Base-by-base conservation (phyloP, 2,329 filamentous ascomycete genomes). In the Fusarium haematococcum region DNA sequence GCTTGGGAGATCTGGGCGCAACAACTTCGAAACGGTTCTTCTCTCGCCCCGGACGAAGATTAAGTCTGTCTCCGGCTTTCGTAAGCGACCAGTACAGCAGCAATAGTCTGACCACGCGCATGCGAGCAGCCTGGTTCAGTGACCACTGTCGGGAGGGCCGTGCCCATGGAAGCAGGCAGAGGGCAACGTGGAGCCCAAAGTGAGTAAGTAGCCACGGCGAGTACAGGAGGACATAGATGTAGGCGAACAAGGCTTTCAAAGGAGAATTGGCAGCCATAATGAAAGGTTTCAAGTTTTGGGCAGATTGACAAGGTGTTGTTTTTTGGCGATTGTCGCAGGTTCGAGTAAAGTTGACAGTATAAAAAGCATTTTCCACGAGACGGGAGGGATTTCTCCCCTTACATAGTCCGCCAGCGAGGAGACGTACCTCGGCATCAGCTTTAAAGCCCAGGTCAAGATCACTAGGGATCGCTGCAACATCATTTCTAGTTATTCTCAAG, bases 21-120 rank as follows among this genome's bases (percentile, higher is more conserved):
- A 75, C 32, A 0, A 72, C 67, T 54, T 77, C 75, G 13, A 77
- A 77, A 0, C 75, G 68, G 9, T 77, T 75, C 33, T 65, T 66
- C n/a, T 77, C 75, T 14, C 64, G 35, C 9, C 65, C 71, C 3
- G 32, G 48, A 1, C 54, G 61, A 30, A 77, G 59, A 2, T 10
- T 61, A 33, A 71, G 33, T 8, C 50, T 57, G 27, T 77, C 65
- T 6, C 75, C 75, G 7, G 65, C 56, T 5, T 63, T 62, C 11
- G 64, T 57, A 9, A 77, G 41, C 3, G 75, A 77, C 75, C 72
- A 77, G 70, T 75, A 77, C 2, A 75, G 67, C 3, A 77, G 58
- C 5, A 71, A n/a, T 11, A 77, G 58, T 27, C 67, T 68, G 10
- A 75, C 68, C 2, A 75, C 61, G 1, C 72, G 75, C 13, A 77